Conservation (phyloP, 495 filamentous ascomycete genomes). For the Lepidopterella palustris region DNA sequence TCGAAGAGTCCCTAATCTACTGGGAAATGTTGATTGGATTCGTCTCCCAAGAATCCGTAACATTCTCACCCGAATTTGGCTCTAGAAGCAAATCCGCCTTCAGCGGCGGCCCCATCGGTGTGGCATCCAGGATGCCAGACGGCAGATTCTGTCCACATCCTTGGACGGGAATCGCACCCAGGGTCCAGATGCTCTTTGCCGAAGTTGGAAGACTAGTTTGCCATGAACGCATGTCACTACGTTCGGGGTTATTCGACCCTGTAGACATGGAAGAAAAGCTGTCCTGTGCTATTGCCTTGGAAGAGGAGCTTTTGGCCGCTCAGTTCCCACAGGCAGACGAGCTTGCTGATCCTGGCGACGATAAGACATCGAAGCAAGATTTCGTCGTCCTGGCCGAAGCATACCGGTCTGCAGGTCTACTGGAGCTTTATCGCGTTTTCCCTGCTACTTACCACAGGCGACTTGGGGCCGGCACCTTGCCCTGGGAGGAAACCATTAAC, state of each 20-base stretch:
- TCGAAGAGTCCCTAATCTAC: conserved; percentile 53
- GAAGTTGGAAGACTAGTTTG: conserved; percentile 50
- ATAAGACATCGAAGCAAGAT: conserved; percentile 51
- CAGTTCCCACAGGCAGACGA: conserved; percentile 45
- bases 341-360: conserved; percentile 49
- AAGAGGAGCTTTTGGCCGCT: conserved; percentile 46
- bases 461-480: conserved; percentile 31
- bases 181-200: conserved; percentile 48
- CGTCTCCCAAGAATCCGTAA: conserved; percentile 40
- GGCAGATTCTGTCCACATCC: conserved; percentile 43
- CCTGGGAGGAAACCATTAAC: conserved; percentile 10
- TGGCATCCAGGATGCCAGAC: conserved; percentile 14
- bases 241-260: conserved; percentile 10
- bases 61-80: conserved; percentile 31
- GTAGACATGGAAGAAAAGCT: conserved; percentile 36
- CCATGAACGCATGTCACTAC: conserved; percentile 38
- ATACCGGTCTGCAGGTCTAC: conserved; percentile 49
- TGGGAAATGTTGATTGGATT: conserved; percentile 58
- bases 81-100: conserved; percentile 29
- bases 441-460: conserved; percentile 45
- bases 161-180: conserved; percentile 53
- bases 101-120: neutral
- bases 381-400: conserved; percentile 53
- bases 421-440: conserved; percentile 52
- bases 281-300: conserved; percentile 43